A percentile compares a stretch with the other conserved stretches of the same genome.
Conservation (phyloP, 2,329 filamentous ascomycete genomes). For the Gyromitra esculenta region DNA sequence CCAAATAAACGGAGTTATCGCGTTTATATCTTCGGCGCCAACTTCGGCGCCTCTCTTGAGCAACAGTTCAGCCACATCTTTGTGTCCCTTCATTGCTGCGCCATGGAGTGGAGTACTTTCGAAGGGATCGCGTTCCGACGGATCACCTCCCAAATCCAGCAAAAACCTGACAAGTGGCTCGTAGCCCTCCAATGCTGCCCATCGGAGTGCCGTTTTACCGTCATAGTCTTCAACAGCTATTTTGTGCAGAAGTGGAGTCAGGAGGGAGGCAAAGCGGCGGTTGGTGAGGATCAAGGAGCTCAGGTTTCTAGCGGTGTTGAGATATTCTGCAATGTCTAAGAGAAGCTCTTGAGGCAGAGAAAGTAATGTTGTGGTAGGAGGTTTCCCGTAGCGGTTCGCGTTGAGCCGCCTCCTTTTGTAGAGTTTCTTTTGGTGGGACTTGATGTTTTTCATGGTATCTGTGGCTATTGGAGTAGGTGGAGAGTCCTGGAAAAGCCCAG, state of each 20-base stretch:
- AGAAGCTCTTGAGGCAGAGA: conserved; percentile 27
- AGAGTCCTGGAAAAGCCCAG: no score
- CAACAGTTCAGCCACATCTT: conserved; percentile 55
- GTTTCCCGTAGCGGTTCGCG: neutral
- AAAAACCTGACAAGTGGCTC: conserved; percentile 1
- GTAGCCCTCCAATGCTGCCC: neutral
- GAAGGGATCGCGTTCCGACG: neutral
- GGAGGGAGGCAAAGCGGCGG: neutral
- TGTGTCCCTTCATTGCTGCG: neutral
- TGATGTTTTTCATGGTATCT: neutral
- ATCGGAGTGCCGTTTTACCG: conserved; percentile 11
- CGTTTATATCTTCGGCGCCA: neutral
- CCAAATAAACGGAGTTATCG: neutral
- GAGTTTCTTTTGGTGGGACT: neutral
- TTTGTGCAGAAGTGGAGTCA: neutral
- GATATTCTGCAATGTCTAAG: conserved; percentile 8
- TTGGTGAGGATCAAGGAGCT: conserved; percentile 20
- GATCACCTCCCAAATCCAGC: neutral
- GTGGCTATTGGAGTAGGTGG: neutral
- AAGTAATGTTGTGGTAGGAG: neutral
- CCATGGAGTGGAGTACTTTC: conserved; percentile 4
- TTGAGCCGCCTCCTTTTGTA: neutral
- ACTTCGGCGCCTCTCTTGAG: conserved; percentile 56
- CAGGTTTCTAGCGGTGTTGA: conserved; percentile 2
- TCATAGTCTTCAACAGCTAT: neutral